Conservation (phyloP, 2,329 filamentous ascomycete species). For the Colletotrichum abscissum region DNA sequence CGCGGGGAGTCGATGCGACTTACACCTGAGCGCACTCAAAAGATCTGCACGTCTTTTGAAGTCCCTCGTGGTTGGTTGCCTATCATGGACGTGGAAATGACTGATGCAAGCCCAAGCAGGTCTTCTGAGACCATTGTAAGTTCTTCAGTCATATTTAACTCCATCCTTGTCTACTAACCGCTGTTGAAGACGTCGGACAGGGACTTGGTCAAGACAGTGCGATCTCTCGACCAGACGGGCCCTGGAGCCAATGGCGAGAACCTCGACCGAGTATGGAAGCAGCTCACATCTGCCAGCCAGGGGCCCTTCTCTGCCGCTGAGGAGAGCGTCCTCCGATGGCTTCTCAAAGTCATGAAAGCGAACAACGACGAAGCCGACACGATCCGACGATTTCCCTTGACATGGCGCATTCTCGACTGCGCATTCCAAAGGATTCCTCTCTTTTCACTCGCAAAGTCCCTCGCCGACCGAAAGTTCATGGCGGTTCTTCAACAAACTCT, state of each 20-base stretch:
- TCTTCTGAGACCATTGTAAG: slow-evolving; percentile 25
- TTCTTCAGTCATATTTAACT: neutral
- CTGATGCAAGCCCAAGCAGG: slow-evolving; percentile 1
- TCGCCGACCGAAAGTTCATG: slow-evolving; percentile 77
- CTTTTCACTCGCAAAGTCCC: slow-evolving; percentile 75
- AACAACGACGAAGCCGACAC: slow-evolving; percentile 57
- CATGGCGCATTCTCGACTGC: slow-evolving; percentile 71
- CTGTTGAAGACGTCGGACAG: slow-evolving; percentile 38
- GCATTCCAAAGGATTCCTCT: slow-evolving; percentile 74
- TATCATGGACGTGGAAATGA: slow-evolving; percentile 34
- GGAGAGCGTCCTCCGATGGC: slow-evolving; percentile 69
- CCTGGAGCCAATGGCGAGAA: slow-evolving; percentile 57
- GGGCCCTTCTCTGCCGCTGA: slow-evolving; percentile 63
- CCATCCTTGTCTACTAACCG: neutral
- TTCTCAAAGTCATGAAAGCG: slow-evolving; percentile 71
- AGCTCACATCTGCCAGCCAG: slow-evolving; percentile 54
- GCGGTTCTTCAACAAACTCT: slow-evolving; percentile 74
- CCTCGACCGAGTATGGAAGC: slow-evolving; percentile 60
- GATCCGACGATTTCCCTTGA: slow-evolving; percentile 64
- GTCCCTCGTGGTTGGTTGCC: neutral
- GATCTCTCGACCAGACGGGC: slow-evolving; percentile 65
- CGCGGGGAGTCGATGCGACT: slow-evolving; percentile 18
- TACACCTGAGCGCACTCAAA: neutral
- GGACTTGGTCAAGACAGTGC: slow-evolving; percentile 62
- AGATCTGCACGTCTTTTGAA: slow-evolving; percentile 1